Evolutionary conservation across 768 basidiomycete species (phyloP).

Genomic region (Cystobasidium onofrii): DNA sequence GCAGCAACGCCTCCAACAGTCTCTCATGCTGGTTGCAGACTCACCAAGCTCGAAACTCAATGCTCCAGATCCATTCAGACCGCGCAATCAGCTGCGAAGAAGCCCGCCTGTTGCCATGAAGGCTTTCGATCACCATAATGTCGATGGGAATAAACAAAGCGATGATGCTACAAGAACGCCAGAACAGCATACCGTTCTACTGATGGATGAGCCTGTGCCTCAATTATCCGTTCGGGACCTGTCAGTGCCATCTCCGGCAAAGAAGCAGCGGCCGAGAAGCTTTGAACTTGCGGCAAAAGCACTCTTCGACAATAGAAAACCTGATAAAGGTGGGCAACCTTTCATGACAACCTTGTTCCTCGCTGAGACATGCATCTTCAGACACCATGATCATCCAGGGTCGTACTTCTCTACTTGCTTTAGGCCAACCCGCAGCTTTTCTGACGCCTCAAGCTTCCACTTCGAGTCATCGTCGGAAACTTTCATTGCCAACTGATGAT

Average conservation of each 20-base stretch:
- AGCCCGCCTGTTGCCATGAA: neutral
- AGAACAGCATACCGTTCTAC: neutral
- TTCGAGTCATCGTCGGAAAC: neutral
- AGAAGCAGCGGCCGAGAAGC: neutral
- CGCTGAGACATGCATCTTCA: neutral
- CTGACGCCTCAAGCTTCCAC: neutral
- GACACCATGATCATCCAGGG: neutral
- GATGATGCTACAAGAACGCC: neutral
- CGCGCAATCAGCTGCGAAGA: neutral
- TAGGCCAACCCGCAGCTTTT: neutral
- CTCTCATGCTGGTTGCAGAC: conserved; percentile 9
- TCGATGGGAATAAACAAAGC: conserved; percentile 5
- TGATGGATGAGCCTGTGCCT: neutral
- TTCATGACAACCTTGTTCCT: no score
- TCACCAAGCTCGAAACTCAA: conserved; percentile 15
- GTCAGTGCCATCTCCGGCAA: neutral
- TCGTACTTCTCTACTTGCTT: neutral
- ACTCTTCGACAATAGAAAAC: neutral
- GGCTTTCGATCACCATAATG: neutral
- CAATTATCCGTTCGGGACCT: neutral
- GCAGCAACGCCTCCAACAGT: conserved; percentile 4
- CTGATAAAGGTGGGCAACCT: neutral
- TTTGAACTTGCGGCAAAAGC: conserved; percentile 4
- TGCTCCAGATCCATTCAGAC: conserved; percentile 15
- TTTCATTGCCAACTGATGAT: neutral